phyloP scores from a whole-genome alignment of 2,329 filamentous ascomycete species.

The Didymella glomerata region DNA sequence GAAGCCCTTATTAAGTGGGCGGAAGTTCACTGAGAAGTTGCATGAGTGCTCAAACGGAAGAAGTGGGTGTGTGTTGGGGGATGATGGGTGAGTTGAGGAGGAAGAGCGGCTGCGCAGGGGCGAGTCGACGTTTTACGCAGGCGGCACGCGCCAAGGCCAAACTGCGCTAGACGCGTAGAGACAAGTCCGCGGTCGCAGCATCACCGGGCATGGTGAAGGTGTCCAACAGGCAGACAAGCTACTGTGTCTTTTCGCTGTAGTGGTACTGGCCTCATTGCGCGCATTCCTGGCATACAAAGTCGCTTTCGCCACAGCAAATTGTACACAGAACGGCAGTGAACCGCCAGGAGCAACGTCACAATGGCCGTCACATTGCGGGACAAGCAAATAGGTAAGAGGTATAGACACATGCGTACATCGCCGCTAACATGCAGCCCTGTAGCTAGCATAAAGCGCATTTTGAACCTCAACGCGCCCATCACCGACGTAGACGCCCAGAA shows the following conservation, averaged over 20 bases:
- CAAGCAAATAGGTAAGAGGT: constrained; percentile 65
- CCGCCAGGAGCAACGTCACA: constrained; percentile 30
- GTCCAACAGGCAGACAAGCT: constrained; percentile 30
- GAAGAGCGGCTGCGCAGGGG: constrained; percentile 36
- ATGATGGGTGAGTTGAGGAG: constrained; percentile 38
- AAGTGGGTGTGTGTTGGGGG: constrained; percentile 33
- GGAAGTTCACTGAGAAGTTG: constrained; percentile 48
- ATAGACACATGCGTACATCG: background rate
- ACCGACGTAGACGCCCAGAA: constrained; percentile 68
- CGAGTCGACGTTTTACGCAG: constrained; percentile 33
- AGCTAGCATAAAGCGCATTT: constrained; percentile 94
- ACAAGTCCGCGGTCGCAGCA: constrained; percentile 23
- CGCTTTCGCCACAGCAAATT: constrained; percentile 36
- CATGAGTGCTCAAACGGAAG: constrained; percentile 45
- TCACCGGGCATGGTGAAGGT: constrained; percentile 19
- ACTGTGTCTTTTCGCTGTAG: constrained; percentile 28
- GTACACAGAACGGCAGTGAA: constrained; percentile 37
- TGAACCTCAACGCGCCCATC: constrained; percentile 85
- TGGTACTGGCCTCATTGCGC: constrained; percentile 2
- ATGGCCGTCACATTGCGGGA: constrained; percentile 64
- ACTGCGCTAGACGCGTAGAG: constrained; percentile 32
- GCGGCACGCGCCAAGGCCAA: constrained; percentile 31
- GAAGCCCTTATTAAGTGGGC: constrained; percentile 53
- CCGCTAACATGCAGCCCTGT: constrained; percentile 25
- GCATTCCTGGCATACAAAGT: background rate